Percentiles rank a stretch among this genome's conserved stretches.
Evolutionary conservation across 768 basidiomycete species (phyloP).

Genomic region (Clavulina sp.): DNA sequence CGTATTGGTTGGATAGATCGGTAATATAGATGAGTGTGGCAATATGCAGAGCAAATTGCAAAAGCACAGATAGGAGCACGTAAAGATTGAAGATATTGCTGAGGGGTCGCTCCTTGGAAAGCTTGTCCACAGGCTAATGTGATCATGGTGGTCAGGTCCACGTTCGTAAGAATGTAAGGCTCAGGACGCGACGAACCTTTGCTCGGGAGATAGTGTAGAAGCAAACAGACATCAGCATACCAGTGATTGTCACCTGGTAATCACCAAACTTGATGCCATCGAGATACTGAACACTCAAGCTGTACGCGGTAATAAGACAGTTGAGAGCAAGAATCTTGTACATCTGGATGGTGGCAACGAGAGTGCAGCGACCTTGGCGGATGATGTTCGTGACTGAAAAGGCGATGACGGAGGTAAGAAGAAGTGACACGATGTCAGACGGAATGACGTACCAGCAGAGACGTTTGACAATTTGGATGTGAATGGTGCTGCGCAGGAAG

Average conservation of each 20-base stretch:
- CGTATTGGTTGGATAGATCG: constrained; percentile 54
- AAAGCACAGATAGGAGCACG: constrained; percentile 74
- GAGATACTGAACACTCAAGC: constrained; percentile 89
- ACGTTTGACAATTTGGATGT: constrained; percentile 98
- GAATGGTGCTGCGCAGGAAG: constrained; percentile 96
- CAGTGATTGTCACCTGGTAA: constrained; percentile 93
- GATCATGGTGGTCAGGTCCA: background rate
- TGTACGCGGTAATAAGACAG: constrained; percentile 97
- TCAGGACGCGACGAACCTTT: constrained; percentile 38
- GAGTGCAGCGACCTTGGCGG: constrained; percentile 92
- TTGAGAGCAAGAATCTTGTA: constrained; percentile 98
- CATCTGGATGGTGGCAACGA: constrained; percentile 98
- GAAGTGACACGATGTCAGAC: background rate
- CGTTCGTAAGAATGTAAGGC: background rate
- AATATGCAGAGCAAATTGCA: constrained; percentile 92
- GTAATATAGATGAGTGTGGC: constrained; percentile 85
- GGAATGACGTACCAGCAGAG: constrained; percentile 56
- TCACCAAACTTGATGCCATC: constrained; percentile 99
- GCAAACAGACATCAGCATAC: constrained; percentile 94
- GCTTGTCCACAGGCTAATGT: constrained; percentile 78
- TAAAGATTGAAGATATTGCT: constrained; percentile 96
- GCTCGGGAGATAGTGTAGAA: constrained; percentile 97
- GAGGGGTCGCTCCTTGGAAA: constrained; percentile 83
- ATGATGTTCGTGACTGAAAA: constrained; percentile 82
- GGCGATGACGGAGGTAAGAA: background rate